These are phyloP conservation scores for Paramecium octaurelia DNA, from an alignment of 73 alveolate species.

Conservation along the genomic window DNA sequence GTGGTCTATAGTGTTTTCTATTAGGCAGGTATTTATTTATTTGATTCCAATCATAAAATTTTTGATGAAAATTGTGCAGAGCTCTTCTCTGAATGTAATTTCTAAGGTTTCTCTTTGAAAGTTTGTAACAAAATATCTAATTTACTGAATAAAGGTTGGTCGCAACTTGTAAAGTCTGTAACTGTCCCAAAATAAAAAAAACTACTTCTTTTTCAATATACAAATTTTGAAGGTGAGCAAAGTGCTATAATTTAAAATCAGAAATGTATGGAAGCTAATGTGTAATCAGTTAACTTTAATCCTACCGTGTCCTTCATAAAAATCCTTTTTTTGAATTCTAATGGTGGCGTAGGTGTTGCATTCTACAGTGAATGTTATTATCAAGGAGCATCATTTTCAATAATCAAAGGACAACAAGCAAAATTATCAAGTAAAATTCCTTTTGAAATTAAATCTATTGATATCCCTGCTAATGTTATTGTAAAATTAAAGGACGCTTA, in stretches of 20 bases:
- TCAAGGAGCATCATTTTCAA: background rate
- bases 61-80: constrained; percentile 26
- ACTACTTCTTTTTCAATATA: background rate
- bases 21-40: background rate
- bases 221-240: no score
- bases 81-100: constrained; percentile 13
- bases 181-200: background rate
- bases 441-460: background rate
- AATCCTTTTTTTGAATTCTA: background rate
- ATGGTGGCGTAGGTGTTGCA: background rate
- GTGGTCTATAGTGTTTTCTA: background rate
- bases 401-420: background rate
- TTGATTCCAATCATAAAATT: background rate
- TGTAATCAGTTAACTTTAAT: background rate
- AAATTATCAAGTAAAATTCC: background rate
- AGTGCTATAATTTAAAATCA: no score
- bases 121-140: constrained; percentile 39
- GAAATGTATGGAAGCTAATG: background rate
- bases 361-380: background rate
- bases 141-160: constrained; percentile 14
- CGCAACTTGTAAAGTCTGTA: constrained; percentile 35
- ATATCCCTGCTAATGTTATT: background rate
- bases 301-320: background rate
- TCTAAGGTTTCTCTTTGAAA: constrained; percentile 6
- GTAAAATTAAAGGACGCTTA: background rate